Percentiles rank a stretch among this genome's conserved stretches.
Evolutionary conservation across 1,284 basidiomycete species (phyloP).

Genomic region (Trichosporon sp.): DNA sequence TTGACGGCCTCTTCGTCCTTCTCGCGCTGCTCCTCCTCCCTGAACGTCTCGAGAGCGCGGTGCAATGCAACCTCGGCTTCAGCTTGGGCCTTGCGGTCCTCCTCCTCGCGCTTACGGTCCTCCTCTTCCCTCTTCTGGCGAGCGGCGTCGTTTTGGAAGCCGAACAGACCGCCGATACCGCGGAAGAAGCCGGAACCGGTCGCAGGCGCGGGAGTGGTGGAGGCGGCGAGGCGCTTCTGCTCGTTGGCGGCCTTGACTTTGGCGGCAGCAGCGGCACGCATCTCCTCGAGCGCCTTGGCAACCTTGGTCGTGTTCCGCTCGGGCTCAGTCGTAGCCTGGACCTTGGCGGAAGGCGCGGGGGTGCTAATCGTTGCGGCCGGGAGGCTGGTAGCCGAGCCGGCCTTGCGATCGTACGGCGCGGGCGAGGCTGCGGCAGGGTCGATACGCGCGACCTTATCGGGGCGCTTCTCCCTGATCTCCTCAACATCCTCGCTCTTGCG

Average conservation of each 20-base stretch:
- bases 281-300: conserved; percentile 47
- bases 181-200: conserved; percentile 48
- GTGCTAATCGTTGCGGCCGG: conserved; percentile 23
- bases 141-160: conserved; percentile 40
- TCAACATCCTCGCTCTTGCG: conserved; percentile 43
- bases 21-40: conserved; percentile 21
- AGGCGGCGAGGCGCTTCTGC: conserved; percentile 33
- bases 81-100: conserved; percentile 16
- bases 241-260: conserved; percentile 39
- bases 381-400: conserved; percentile 17
- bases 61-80: conserved; percentile 3
- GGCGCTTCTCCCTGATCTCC: conserved; percentile 31
- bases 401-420: conserved; percentile 7
- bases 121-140: conserved; percentile 31
- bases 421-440: conserved; percentile 29
- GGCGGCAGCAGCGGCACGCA: conserved; percentile 45
- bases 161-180: conserved; percentile 40
- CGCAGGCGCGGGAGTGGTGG: conserved; percentile 26
- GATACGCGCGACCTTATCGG: conserved; percentile 45
- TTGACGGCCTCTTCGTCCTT: conserved; percentile 36
- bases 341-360: conserved; percentile 9
- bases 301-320: conserved; percentile 42
- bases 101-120: conserved; percentile 37
- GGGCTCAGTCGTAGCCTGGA: conserved; percentile 1
- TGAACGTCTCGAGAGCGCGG: background rate